These are phyloP conservation scores for Rhodamnia argentea DNA, from an alignment of 345 rosid genomes.

Conservation along the genomic window DNA sequence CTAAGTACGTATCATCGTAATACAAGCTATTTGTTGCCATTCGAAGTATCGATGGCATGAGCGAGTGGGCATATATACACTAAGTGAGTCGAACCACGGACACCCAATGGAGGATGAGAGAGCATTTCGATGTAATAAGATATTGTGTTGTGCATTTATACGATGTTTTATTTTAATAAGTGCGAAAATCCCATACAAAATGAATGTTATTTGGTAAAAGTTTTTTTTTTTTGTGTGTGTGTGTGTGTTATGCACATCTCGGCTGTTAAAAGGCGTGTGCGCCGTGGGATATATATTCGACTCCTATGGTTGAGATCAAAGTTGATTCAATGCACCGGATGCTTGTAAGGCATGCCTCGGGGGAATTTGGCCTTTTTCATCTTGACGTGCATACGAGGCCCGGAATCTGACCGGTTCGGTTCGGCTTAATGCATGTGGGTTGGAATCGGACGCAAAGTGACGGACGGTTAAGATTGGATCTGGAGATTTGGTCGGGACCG, in stretches of 20 bases:
- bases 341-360: neutral
- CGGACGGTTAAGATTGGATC: neutral
- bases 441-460: neutral
- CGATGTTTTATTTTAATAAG: rapidly evolving
- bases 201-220: neutral
- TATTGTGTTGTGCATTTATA: rapidly evolving
- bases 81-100: neutral
- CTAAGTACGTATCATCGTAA: rapidly evolving
- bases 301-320: neutral
- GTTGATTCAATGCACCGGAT: neutral
- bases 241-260: rapidly evolving
- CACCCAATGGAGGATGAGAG: neutral
- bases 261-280: neutral
- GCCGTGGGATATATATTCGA: neutral
- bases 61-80: rapidly evolving
- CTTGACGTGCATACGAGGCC: neutral
- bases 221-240: too few relatives aligned
- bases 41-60: neutral
- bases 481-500: neutral
- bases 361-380: neutral
- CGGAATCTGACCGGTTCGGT: neutral
- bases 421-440: neutral
- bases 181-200: rapidly evolving
- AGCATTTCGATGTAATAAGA: neutral
- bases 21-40: rapidly evolving